Conservation (phyloP, 169 alveolate species). For the Eimeria acervulina region DNA sequence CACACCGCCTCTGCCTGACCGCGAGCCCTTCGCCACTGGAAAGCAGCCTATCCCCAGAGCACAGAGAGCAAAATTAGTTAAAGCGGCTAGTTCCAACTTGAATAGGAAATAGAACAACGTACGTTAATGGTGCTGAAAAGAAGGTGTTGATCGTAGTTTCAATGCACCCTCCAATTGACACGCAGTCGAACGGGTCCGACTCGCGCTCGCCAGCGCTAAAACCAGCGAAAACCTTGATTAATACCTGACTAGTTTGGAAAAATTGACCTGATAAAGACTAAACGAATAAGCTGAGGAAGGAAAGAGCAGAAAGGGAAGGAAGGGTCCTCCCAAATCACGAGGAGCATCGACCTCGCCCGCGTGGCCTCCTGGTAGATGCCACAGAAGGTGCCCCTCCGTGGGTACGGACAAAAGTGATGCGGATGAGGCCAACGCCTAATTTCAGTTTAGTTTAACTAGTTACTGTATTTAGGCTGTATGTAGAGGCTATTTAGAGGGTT, state of each 20-base stretch:
- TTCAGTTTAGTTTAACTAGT: background rate
- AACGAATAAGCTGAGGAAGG: background rate
- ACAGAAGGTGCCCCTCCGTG: background rate
- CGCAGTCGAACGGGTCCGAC: background rate
- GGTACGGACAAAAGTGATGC: background rate
- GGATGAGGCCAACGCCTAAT: too few relatives aligned
- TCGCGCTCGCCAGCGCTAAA: conserved; percentile 13
- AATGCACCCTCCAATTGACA: background rate
- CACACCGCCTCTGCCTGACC: background rate
- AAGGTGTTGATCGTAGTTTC: background rate
- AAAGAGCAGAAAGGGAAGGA: background rate
- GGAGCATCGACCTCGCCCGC: conserved; percentile 42
- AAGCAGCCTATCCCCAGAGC: background rate
- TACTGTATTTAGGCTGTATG: background rate
- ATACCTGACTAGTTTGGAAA: conserved; percentile 35
- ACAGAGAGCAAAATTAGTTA: background rate
- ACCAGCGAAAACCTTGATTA: background rate
- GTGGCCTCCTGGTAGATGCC: conserved; percentile 14
- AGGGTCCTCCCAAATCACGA: background rate
- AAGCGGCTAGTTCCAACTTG: background rate
- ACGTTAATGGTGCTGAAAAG: background rate
- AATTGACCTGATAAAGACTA: background rate
- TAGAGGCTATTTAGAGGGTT: background rate
- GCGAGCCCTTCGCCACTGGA: background rate
- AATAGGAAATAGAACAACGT: background rate